These are phyloP conservation scores for Spatholobus suberectus DNA, from an alignment of 306 rosid genomes.

Conservation along the genomic window DNA sequence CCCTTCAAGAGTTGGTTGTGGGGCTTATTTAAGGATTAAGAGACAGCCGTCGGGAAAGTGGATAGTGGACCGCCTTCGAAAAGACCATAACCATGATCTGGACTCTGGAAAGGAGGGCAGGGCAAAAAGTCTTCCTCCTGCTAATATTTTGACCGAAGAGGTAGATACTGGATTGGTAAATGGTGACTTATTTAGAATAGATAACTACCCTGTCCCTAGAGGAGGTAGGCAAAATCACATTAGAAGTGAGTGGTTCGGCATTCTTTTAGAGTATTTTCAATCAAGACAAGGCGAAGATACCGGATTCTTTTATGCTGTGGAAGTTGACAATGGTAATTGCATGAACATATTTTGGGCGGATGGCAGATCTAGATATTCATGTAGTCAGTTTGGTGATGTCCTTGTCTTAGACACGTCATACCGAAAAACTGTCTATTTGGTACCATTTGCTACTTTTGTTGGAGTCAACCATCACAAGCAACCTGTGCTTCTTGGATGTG, in stretches of 20 bases:
- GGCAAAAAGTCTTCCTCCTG: constrained; percentile 54
- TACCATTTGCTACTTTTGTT: constrained; percentile 86
- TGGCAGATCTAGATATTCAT: constrained; percentile 91
- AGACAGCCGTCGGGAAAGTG: constrained; percentile 84
- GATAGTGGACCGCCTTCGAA: constrained; percentile 85
- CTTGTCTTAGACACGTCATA: constrained; percentile 83
- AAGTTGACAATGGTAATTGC: constrained; percentile 77
- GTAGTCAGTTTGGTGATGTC: constrained; percentile 92
- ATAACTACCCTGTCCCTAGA: constrained; percentile 55
- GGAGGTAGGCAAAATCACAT: constrained; percentile 81
- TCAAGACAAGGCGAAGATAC: constrained; percentile 88
- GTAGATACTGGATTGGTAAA: constrained; percentile 62
- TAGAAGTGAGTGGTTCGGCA: constrained; percentile 77
- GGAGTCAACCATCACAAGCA: constrained; percentile 96
- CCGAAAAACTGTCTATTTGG: constrained; percentile 71
- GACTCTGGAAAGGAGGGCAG: constrained; percentile 54
- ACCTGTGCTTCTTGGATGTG: constrained; percentile 96
- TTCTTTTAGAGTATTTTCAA: constrained; percentile 88
- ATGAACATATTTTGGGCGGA: constrained; percentile 98
- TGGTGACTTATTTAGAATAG: constrained; percentile 66
- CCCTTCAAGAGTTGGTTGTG: constrained; percentile 96
- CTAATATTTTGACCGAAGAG: constrained; percentile 69
- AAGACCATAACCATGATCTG: constrained; percentile 86
- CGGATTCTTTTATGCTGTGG: constrained; percentile 89
- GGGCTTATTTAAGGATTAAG: constrained; percentile 90